Conservation (phyloP, 306 rosid species). For the Cicer judaicum region DNA sequence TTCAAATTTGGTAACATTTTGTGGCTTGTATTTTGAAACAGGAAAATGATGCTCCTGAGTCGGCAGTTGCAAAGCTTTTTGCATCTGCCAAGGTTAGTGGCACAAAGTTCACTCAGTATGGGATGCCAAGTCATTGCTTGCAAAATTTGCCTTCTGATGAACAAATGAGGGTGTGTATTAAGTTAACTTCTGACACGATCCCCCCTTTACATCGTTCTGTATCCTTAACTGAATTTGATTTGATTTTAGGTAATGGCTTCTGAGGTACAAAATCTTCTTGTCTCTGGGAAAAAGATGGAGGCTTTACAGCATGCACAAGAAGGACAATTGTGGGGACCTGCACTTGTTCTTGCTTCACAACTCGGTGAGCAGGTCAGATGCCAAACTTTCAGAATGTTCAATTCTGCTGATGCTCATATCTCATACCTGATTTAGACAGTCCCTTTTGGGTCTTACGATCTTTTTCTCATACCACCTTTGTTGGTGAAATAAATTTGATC, state of each 20-base stretch:
- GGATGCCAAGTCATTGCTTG: constrained; percentile 64
- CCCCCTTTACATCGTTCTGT: constrained; percentile 20
- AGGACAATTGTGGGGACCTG: constrained; percentile 99
- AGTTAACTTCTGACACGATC: background rate
- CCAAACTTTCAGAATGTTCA: constrained; percentile 4
- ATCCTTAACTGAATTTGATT: constrained; percentile 40
- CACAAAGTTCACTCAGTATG: constrained; percentile 58
- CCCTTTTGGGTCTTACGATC: background rate
- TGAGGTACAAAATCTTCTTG: constrained; percentile 87
- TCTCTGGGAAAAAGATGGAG: constrained; percentile 87
- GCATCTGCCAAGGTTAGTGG: constrained; percentile 64
- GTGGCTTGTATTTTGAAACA: constrained; percentile 46
- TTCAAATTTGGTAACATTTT: constrained; percentile 13
- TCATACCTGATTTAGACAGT: constrained; percentile 38
- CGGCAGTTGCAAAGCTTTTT: constrained; percentile 85
- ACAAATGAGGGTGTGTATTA: constrained; percentile 63
- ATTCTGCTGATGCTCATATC: constrained; percentile 28
- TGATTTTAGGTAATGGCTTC: constrained; percentile 76
- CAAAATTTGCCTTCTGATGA: constrained; percentile 81
- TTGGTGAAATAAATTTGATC: constrained; percentile 34
- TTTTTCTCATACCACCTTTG: constrained; percentile 9
- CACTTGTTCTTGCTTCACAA: constrained; percentile 93
- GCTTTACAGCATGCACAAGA: constrained; percentile 92
- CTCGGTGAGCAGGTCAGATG: constrained; percentile 93
- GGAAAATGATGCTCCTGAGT: constrained; percentile 84